Base-by-base conservation (phyloP, 495 filamentous ascomycete species). In the Evernia prunastri region DNA sequence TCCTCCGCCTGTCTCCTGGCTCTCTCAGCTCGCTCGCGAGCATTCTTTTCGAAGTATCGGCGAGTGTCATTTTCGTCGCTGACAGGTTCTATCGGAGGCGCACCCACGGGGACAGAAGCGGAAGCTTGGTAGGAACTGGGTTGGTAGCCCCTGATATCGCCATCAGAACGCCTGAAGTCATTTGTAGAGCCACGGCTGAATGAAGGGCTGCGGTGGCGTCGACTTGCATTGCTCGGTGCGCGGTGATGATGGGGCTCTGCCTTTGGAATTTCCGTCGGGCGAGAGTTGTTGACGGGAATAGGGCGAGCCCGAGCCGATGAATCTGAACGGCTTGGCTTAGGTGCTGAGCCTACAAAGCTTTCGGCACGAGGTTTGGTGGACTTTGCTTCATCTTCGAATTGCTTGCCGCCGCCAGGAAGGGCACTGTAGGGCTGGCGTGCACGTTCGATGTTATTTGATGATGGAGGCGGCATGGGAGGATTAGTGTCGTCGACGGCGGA, bases 381-480 rank as follows among this genome's bases (percentile, higher is more conserved):
- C 58, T 29, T 61, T 66, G 25, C 47, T 57, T 66, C 62, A n/a
- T 78, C 80, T 8, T 81, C 78, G 61, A 84, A 83, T 2, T 75
- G 65, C 67, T 84, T 86, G 18, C 84, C 85, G 20, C 76, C 74
- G 12, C 84, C 84, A 1, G 83, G 81, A 27, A 80, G 75, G 1
- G 79, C 80, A 13, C 67, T 73, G 68, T 88, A 88, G 0, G 85
- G 85, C 58, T 87, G 85, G 60, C 85, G 76, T 65, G 87, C 82
- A 9, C 85, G 82, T 69, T 88, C 85, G 11, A 80, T 67, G 2
- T 76, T 70, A n/a, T 73, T 72, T 13, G 69, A 64, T 18, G 63
- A 63, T 54, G 62, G 54, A 37, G 69, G 37, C 18, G 57, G 51
- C 54, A 65, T 57, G 0, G 79, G 77, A 27, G 80, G 73, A 36